Base-by-base conservation (phyloP, 2,329 filamentous ascomycete species). In the Colletotrichum endophyticum region DNA sequence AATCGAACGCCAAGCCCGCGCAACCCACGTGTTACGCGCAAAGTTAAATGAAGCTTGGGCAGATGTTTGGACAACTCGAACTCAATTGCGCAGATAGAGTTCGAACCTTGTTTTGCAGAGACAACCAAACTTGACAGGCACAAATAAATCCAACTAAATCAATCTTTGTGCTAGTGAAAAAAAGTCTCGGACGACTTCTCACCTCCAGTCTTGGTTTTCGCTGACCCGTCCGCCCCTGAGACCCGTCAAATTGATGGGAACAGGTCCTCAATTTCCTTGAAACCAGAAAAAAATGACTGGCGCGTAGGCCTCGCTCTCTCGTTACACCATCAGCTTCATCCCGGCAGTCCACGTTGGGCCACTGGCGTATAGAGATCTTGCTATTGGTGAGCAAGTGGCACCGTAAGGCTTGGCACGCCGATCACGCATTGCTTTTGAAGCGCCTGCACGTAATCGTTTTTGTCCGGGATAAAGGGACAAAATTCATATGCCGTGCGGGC, bases 281-380 rank as follows among this genome's bases (percentile, higher is more conserved):
- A 75, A 68, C 63, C n/a, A 25, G 12, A n/a, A 62, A 53, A 70
- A 49, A 63, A 25, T 12, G 32, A 28, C 27, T n/a, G 30, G 30
- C 15, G 32, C 56, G 22, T n/a, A 61, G 15, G n/a, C 30, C 16
- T 62, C 34, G 19, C 62, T 5, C 32, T 19, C 12, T 13, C 44
- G 30, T 56, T 30, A 39, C 66, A 39, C 12, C 32, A 34, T 25
- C 32, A 49, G 32, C 59, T 63, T 63, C 39, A 73, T 73, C 57
- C 66, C 15, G 27, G 57, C 19, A 56, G 16, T 44, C 39, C 57
- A 64, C 25, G 66, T 64, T 57, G 66, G 44, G n/a, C 67, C 67
- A 61, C 49, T 22, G 25, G 36, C 30, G 11, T 59, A 71, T 66
- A 66, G 8, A 71, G 67, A 74, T 66, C 67, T 74, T 66, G 72